Conservation (phyloP, 495 filamentous ascomycete genomes). For the Sabuloglossum arenarium region DNA sequence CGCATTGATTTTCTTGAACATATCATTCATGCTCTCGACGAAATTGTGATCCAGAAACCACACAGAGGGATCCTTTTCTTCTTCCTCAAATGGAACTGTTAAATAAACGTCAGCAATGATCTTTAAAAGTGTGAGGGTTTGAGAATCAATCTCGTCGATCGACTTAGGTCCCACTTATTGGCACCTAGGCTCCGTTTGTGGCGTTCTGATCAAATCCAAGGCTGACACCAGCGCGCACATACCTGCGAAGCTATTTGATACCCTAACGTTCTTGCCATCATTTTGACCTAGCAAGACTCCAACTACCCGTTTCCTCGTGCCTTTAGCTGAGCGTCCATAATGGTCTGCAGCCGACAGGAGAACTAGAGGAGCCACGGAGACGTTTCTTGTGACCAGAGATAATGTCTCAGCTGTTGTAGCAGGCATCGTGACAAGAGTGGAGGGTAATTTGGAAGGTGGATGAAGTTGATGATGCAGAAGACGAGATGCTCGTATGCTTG, state of each 20-base stretch:
- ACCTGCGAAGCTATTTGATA: constrained; percentile 99
- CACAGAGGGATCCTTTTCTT: constrained; percentile 92
- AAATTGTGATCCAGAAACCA: constrained; percentile 99
- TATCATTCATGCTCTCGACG: constrained; percentile 98
- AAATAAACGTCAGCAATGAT: background rate
- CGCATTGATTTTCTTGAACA: constrained; percentile 99
- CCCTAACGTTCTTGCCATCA: constrained; percentile 79
- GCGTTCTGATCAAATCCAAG: background rate
- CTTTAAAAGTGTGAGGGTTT: background rate
- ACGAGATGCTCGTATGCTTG: background rate
- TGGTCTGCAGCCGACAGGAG: constrained; percentile 97
- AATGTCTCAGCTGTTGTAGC: constrained; percentile 89
- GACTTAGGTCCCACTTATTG: background rate
- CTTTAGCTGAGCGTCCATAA: constrained; percentile 84
- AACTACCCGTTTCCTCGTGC: constrained; percentile 80
- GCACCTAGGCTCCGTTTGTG: background rate
- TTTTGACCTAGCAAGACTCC: constrained; percentile 92
- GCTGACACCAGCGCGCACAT: constrained; percentile 13
- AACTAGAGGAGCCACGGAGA: constrained; percentile 93
- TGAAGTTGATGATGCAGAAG: background rate
- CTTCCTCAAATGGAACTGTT: constrained; percentile 92
- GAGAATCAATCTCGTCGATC: background rate
- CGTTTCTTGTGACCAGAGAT: constrained; percentile 73
- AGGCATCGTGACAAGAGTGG: constrained; percentile 36
- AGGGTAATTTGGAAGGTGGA: background rate